Evolutionary conservation across 2,329 filamentous ascomycete genomes (phyloP).

Genomic region (Blastomyces silverae): DNA sequence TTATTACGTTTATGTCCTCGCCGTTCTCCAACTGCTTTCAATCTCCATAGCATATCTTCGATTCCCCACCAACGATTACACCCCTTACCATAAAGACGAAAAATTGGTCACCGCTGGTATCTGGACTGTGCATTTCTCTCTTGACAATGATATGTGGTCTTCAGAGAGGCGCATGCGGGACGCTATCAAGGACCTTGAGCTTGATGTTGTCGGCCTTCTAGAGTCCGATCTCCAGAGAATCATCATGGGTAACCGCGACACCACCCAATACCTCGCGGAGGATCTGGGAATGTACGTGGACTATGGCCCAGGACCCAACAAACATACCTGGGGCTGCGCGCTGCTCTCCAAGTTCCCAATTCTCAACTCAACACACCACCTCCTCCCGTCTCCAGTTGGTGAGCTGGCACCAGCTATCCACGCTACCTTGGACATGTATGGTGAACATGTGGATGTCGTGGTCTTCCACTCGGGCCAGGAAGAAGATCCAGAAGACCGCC

Average conservation of each 20-base stretch:
- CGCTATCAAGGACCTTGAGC: slow-evolving; percentile 82
- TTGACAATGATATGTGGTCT: slow-evolving; percentile 99
- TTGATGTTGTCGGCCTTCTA: slow-evolving; percentile 93
- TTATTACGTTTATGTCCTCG: slow-evolving; percentile 65
- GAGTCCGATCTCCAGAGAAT: slow-evolving; percentile 93
- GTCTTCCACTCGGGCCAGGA: slow-evolving; percentile 99
- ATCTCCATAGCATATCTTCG: slow-evolving; percentile 76
- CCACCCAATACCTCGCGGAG: slow-evolving; percentile 89
- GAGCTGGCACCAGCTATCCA: slow-evolving; percentile 94
- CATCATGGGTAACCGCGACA: slow-evolving; percentile 98
- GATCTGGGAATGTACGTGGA: slow-evolving; percentile 99
- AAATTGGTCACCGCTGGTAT: slow-evolving; percentile 90
- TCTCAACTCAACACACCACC: slow-evolving; percentile 90
- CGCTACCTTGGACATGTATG: slow-evolving; percentile 91
- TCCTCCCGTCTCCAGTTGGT: slow-evolving; percentile 86
- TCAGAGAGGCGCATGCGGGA: slow-evolving; percentile 91
- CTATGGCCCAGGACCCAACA: slow-evolving; percentile 94
- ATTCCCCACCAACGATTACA: slow-evolving; percentile 88
- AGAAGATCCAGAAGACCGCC: slow-evolving; percentile 85
- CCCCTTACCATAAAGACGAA: slow-evolving; percentile 78
- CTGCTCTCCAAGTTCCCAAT: slow-evolving; percentile 97
- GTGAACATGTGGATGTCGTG: slow-evolving; percentile 81
- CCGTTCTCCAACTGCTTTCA: slow-evolving; percentile 72
- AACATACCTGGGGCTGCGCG: slow-evolving; percentile 94
- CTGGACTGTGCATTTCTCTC: slow-evolving; percentile 96